These are phyloP conservation scores for Acorus calamus DNA, from an alignment of 106 monocot species.

Conservation along the genomic window DNA sequence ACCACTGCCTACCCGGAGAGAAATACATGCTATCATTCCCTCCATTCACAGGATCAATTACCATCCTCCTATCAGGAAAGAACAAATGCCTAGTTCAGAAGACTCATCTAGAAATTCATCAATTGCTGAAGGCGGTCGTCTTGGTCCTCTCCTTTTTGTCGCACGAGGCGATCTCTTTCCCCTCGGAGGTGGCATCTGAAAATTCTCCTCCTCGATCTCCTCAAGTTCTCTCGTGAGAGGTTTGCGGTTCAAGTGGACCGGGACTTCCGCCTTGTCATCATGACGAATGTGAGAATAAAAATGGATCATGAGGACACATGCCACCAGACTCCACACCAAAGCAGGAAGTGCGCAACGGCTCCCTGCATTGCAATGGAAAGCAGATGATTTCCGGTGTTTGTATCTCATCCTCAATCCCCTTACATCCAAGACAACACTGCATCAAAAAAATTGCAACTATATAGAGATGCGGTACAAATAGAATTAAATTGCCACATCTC, in stretches of 20 bases:
- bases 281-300: constrained; percentile 30
- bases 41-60: constrained; percentile 37
- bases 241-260: constrained; percentile 15
- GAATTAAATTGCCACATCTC: no score
- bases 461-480: neutral
- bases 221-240: constrained; percentile 39
- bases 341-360: constrained; percentile 35
- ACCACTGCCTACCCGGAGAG: constrained; percentile 66
- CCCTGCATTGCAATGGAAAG: constrained; percentile 69
- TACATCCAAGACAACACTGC: constrained; percentile 49
- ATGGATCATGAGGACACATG: constrained; percentile 43
- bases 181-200: constrained; percentile 52
- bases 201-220: constrained; percentile 66
- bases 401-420: constrained; percentile 61
- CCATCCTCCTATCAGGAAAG: constrained; percentile 50
- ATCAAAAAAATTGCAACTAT: constrained; percentile 22
- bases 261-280: constrained; percentile 12
- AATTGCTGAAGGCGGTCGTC: constrained; percentile 43
- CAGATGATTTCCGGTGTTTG: constrained; percentile 72
- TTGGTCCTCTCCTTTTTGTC: constrained; percentile 50
- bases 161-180: constrained; percentile 53
- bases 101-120: constrained; percentile 85
- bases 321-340: constrained; percentile 45
- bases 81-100: constrained; percentile 63
- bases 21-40: constrained; percentile 57